Evolutionary conservation across 2,329 filamentous ascomycete species (phyloP), one percentile per base, ranked within the genome.

Genomic region (Calonectria crousiana): DNA sequence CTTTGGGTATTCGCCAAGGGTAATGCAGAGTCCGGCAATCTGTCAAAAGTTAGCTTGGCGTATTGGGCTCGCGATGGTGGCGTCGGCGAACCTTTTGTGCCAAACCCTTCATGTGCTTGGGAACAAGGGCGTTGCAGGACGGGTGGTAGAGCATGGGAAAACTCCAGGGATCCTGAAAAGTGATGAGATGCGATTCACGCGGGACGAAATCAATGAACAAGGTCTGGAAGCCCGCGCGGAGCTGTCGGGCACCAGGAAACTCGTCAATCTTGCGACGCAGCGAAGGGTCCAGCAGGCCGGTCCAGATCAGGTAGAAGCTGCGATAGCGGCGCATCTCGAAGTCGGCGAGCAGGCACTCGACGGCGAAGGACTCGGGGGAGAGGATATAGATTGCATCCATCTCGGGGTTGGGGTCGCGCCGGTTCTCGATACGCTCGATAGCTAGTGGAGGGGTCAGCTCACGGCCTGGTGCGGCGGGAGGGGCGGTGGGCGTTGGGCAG

Each of bases 381-480:
- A 99, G 90, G 74, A 99, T 89, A 87, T 98, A 99, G 78, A 99
- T 92, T 80, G 95, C 97, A 85, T 98, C 97, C 92, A 98, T 98
- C 79, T 95, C 94, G 71, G 93, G 92, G 83, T 98, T 98, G 83
- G 91, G 89, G 62, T 94, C 93, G 82, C 97, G 92, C 80, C 92
- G 93, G 76, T 97, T 92, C 88, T 98, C 96, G 86, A 99, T 97
- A 82, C 92, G 92, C 89, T 98, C 96, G 84, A 99, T 96, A 86
- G 98, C 96, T 98, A 85, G 68, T 69, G 72, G 67, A 60, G 60
- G 60, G 68, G 74, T 78, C 73, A 78, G 72, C 62, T 76, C 53
- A 72, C 69, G 44, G 44, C 44, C 44, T 41, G 34, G 69, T 47
- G 8, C 53, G 69, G 60, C 65, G 71, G 70, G 66, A 72, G 66